phyloP scores from a whole-genome alignment of 2,329 filamentous ascomycete species.

The Lecanicillium sp. region DNA sequence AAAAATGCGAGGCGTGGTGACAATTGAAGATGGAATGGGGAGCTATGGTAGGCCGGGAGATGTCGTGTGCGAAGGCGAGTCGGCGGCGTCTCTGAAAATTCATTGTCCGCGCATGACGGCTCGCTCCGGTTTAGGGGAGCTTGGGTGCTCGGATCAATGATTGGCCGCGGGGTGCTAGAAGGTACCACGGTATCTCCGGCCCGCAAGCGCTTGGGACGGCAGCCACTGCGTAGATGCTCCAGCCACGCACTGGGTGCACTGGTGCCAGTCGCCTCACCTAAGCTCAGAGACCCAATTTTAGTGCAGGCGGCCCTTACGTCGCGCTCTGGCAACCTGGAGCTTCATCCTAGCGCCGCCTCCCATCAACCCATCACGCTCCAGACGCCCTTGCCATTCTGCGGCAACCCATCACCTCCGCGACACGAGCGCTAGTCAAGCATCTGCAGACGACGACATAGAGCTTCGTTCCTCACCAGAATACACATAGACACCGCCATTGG shows the following conservation, averaged over 20 bases:
- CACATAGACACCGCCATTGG: slow-evolving; percentile 12
- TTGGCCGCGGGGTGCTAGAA: slow-evolving; percentile 5
- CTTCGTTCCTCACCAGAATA: too few species aligned
- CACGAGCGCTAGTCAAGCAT: slow-evolving; percentile 11
- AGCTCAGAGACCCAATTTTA: background rate
- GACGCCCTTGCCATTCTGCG: slow-evolving; percentile 8
- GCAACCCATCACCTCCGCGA: slow-evolving; percentile 11
- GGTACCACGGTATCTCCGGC: slow-evolving; percentile 1
- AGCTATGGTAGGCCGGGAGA: background rate
- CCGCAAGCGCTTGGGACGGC: too few species aligned
- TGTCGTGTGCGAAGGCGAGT: slow-evolving; percentile 1
- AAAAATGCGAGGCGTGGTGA: slow-evolving; percentile 7
- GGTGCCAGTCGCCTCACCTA: background rate
- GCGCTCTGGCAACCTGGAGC: slow-evolving; percentile 29
- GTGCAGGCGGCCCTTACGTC: slow-evolving; percentile 18
- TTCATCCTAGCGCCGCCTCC: slow-evolving; percentile 1
- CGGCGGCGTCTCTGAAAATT: slow-evolving; percentile 7
- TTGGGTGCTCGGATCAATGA: slow-evolving; percentile 10
- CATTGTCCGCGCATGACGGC: slow-evolving; percentile 5
- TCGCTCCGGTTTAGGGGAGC: slow-evolving; percentile 10
- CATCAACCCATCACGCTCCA: too few species aligned
- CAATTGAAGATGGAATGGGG: background rate
- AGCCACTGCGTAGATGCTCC: too few species aligned
- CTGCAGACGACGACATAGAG: too few species aligned
- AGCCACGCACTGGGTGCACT: too few species aligned